These are phyloP conservation scores for Hansenula sp. DNA, from an alignment of 1,139 yeast species.

Conservation along the genomic window DNA sequence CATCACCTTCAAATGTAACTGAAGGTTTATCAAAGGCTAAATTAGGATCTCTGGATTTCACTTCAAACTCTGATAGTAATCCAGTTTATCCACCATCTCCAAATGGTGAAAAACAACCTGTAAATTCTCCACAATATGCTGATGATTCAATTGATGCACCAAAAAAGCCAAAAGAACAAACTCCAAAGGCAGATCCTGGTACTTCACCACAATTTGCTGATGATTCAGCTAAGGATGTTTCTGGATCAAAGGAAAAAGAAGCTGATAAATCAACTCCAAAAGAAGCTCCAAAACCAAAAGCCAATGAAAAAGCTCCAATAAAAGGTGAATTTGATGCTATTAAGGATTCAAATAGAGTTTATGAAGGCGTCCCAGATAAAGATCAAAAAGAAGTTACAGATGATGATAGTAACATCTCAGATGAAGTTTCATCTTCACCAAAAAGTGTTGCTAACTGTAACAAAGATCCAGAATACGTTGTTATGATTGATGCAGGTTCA, in stretches of 20 bases:
- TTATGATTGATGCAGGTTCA: constrained; percentile 97
- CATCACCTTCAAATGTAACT: constrained; percentile 17
- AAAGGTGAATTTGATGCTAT: constrained; percentile 22
- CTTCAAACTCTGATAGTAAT: neutral
- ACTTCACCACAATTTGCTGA: constrained; percentile 20
- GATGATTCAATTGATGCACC: constrained; percentile 10
- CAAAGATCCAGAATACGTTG: constrained; percentile 51
- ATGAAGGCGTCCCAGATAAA: constrained; percentile 24
- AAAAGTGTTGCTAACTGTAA: constrained; percentile 22
- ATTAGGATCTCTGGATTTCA: constrained; percentile 3
- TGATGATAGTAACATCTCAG: constrained; percentile 3
- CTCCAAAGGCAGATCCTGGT: constrained; percentile 5
- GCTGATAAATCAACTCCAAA: constrained; percentile 21
- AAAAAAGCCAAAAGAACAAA: constrained; percentile 1
- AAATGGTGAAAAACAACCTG: constrained; percentile 1
- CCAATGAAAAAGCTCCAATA: constrained; percentile 3
- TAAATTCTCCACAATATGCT: constrained; percentile 20
- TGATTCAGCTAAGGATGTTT: constrained; percentile 12
- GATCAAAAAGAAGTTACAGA: neutral
- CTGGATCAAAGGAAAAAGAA: constrained; percentile 18
- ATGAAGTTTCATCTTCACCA: neutral
- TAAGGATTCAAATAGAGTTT: constrained; percentile 21
- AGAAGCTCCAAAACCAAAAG: constrained; percentile 21
- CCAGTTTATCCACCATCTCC: constrained; percentile 1
- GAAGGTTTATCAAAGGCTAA: constrained; percentile 17